Evolutionary conservation across 768 basidiomycete species (phyloP), one percentile per base, ranked within the genome.

Genomic region (Podaxis pistillaris): DNA sequence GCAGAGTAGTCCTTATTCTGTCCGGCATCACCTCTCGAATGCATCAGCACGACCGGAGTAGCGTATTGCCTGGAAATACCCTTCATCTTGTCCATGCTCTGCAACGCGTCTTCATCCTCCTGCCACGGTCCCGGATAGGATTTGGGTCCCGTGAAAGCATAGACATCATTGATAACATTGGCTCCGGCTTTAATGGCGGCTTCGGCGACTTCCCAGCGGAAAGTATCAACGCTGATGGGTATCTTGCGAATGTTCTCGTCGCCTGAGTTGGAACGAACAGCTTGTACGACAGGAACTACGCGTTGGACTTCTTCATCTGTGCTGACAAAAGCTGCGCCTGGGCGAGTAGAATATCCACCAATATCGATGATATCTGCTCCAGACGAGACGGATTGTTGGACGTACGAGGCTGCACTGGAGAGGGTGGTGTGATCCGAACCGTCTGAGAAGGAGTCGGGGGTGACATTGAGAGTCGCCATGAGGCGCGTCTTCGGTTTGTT

Each of bases 401-500:
- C 78, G 64, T 89, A 90, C 2, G 70, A 67, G 15, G 94, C 68
- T 0, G 90, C 91, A 9, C 79, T 71, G 0, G 80, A 66, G 11
- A 87, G 66, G 0, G 80, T 81, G 64, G 82, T 78, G 71, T 90
- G 79, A 19, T 74, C 70, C 0, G 86, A 81, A 9, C 94, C 94
- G 65, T 98, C 95, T 0, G 96, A 98, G 76, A 98, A 98, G 0
- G 96, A 97, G 74, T 99, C 96, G 2, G 96, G 96, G 0, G 96
- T 98, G 5, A 83, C 83, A 71, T 98, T 98, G 61, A 99, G 82
- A 0, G 93, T 97, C 0, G 90, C 90, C 96, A 98, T 98, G 62
- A 98, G 71, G 60, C 84, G 82, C 0, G 92, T 90, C 67, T 79
- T 82, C 26, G 65, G 69, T 22, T 69, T 57, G 56, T 30, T 50